Base-by-base conservation (phyloP, 1,284 basidiomycete species). In the Uromyces viciae-fabae region DNA sequence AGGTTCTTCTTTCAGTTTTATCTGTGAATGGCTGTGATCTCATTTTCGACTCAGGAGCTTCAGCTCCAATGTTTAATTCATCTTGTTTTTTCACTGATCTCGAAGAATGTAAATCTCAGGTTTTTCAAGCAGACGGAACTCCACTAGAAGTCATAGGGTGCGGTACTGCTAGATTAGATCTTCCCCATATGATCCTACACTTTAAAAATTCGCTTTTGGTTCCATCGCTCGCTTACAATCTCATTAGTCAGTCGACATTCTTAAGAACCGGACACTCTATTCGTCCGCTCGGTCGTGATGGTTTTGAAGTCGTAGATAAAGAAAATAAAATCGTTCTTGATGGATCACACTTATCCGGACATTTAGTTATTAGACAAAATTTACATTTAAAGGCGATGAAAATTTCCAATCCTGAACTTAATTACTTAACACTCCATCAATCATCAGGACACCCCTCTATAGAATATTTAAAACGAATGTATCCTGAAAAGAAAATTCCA, bases 391-490 rank as follows among this genome's bases (percentile, higher is more conserved):
- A 33, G 14, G 58, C 17, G 3, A 25, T 42, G 15, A 22, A 40
- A 38, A 15, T n/a, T 42, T 3, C 5, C 17, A 36, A 36, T 4
- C 42, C 68, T 19, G 15, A 3, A 4, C n/a, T 11, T n/a, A 72
- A 60, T 15, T 60, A 3, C 68, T 9, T 72, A 3, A 43, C 40
- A 5, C 66, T 69, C n/a, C 72, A 74, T 38, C 72, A 74, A 38
- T 28, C 72, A 3, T 19, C 22, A 22, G 72, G 72, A 42, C 72
- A 74, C 31, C 72, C 49, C 2, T 56, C 31, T 40, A 9, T 74
- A 3, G 46, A 74, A 36, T 74, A 74, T 40, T 58, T 74, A 4
- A 28, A 54, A 9, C 46, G 52, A 72, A 72, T 72, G 68, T 72
- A 28, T 28, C 68, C 68, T 3, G 17, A 4, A 3, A 14, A 28